These are phyloP conservation scores for Lactuca sativa DNA, from an alignment of 129 eudicot genomes.

Conservation along the genomic window DNA sequence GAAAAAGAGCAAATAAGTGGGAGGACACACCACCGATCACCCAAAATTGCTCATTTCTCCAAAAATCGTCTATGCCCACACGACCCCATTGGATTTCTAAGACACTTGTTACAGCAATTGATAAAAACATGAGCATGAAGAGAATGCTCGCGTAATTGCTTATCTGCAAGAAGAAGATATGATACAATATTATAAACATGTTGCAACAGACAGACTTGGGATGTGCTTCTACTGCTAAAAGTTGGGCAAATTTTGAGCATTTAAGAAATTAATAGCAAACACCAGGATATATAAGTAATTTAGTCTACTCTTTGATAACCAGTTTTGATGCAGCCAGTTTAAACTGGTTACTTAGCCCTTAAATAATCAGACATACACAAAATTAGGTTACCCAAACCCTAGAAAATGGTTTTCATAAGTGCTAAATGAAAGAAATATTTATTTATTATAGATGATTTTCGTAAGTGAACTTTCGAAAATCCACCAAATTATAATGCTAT, in stretches of 20 bases:
- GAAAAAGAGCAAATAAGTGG: slow-evolving; percentile 69
- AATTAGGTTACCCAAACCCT: too few relatives aligned
- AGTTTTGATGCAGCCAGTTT: background rate
- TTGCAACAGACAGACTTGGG: too few relatives aligned
- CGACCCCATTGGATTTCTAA: slow-evolving; percentile 83
- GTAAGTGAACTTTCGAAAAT: too few relatives aligned
- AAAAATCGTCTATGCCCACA: slow-evolving; percentile 67
- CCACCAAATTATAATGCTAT: too few relatives aligned
- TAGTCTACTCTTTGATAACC: background rate
- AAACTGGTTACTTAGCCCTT: too few relatives aligned
- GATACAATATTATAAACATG: background rate
- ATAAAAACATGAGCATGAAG: slow-evolving; percentile 66
- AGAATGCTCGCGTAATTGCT: slow-evolving; percentile 65
- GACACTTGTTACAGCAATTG: slow-evolving; percentile 59
- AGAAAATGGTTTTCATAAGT: too few relatives aligned
- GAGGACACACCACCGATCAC: slow-evolving; percentile 86
- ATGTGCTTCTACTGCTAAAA: too few relatives aligned
- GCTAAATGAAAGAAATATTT: too few relatives aligned
- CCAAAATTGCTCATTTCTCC: slow-evolving; percentile 90
- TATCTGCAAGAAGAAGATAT: slow-evolving; percentile 40
- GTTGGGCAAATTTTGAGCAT: background rate
- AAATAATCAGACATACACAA: too few relatives aligned
- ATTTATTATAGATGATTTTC: too few relatives aligned
- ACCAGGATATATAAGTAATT: background rate
- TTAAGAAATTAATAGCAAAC: background rate